These are phyloP conservation scores for Lachancea mirantina DNA, from an alignment of 805 yeast species.

Conservation along the genomic window DNA sequence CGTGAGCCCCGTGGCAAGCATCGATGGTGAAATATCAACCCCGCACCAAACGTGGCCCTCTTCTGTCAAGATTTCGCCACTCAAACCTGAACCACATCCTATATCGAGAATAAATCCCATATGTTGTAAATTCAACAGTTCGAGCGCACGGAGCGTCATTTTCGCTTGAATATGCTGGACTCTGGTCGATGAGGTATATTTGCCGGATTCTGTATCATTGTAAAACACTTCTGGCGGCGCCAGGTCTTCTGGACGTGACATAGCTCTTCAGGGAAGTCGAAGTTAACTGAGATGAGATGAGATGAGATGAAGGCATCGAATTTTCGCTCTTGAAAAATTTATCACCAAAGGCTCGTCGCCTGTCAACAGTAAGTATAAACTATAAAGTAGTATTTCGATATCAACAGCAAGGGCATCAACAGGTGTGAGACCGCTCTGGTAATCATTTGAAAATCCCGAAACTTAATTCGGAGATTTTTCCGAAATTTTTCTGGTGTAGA, in stretches of 20 bases:
- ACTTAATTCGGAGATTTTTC: too few species aligned
- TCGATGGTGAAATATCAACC: slow-evolving; percentile 91
- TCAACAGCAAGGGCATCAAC: too few species aligned
- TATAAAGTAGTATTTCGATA: too few species aligned
- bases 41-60: slow-evolving; percentile 96
- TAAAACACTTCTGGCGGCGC: slow-evolving; percentile 97
- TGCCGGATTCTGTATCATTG: slow-evolving; percentile 80
- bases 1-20: slow-evolving; percentile 91
- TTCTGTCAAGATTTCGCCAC: slow-evolving; percentile 89
- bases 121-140: slow-evolving; percentile 65
- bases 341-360: not conserved
- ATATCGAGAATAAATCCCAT: slow-evolving; percentile 73
- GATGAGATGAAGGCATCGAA: slow-evolving; percentile 1
- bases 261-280: slow-evolving; percentile 28
- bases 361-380: not conserved
- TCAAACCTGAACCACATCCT: slow-evolving; percentile 95
- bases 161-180: slow-evolving; percentile 97
- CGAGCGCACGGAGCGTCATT: slow-evolving; percentile 92
- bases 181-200: slow-evolving; percentile 89
- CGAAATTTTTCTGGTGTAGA: too few species aligned
- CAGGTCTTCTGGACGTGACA: slow-evolving; percentile 94
- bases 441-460: too few species aligned
- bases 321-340: too few species aligned
- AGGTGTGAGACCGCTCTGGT: too few species aligned
- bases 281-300: slow-evolving; percentile 1